Conservation (phyloP, 164 flowering plant species). For the Paratinospora sagittata region DNA sequence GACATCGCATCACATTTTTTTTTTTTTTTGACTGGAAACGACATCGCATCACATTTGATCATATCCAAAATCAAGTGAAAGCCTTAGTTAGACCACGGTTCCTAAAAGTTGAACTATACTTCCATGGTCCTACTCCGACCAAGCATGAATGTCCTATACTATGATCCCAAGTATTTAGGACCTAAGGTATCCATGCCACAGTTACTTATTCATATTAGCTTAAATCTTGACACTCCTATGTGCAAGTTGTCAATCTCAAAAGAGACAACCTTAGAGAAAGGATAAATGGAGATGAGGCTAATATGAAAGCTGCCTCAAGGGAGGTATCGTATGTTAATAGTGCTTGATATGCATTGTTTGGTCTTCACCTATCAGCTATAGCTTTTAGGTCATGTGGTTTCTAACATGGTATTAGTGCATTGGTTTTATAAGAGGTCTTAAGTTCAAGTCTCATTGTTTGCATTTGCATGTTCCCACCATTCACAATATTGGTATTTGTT, state of each 20-base stretch:
- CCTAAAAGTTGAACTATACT: neutral
- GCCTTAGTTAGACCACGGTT: neutral
- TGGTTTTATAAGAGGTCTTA: too few relatives aligned
- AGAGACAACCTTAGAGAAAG: neutral
- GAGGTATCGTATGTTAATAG: too few relatives aligned
- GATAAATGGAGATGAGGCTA: neutral
- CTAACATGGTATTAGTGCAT: too few relatives aligned
- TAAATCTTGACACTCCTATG: neutral
- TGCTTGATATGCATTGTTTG: too few relatives aligned
- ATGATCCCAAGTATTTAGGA: neutral
- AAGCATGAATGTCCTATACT: neutral
- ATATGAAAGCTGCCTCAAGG: neutral
- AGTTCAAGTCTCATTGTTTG: too few relatives aligned
- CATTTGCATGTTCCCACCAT: too few relatives aligned
- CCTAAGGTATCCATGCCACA: neutral
- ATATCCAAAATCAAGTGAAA: neutral
- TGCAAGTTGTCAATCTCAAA: neutral
- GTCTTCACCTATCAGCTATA: too few relatives aligned
- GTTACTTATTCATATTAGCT: neutral
- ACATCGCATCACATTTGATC: neutral
- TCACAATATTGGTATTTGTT: too few relatives aligned
- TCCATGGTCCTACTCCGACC: neutral
- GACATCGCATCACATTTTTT: too few relatives aligned
- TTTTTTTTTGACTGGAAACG: too few relatives aligned
- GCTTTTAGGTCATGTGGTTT: too few relatives aligned